Evolutionary conservation across 371 early-diverging fungal genomes (phyloP).

Genomic region (Apophysomyces elegans): DNA sequence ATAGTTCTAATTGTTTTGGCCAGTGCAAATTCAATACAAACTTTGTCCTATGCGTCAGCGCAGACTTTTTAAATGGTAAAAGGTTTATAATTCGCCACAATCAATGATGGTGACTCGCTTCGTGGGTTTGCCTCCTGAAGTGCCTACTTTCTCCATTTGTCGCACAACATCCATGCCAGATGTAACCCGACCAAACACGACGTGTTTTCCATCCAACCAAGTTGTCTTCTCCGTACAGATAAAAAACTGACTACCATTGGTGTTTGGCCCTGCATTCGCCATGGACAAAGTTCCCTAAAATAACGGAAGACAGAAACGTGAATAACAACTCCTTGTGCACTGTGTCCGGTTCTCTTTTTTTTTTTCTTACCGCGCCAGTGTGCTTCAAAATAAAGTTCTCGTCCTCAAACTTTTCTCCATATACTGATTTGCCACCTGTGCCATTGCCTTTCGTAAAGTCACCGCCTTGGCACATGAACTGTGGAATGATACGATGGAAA

Average conservation of each 20-base stretch:
- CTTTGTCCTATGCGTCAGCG: conserved; percentile 15
- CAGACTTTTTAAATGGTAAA: too few species aligned
- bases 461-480: conserved; percentile 99
- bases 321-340: not conserved
- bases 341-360: not conserved
- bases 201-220: conserved; percentile 98
- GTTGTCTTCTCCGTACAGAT: conserved; percentile 60
- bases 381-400: conserved; percentile 97
- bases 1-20: too few species aligned
- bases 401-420: conserved; percentile 91
- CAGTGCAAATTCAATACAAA: too few species aligned
- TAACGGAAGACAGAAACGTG: conserved; percentile 17
- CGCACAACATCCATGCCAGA: conserved; percentile 78
- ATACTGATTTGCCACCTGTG: conserved; percentile 95
- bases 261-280: conserved; percentile 92
- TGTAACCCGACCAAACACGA: conserved; percentile 94
- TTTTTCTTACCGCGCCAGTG: conserved; percentile 71
- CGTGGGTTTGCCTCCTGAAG: conserved; percentile 58
- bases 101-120: conserved; percentile 63
- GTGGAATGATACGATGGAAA: conserved; percentile 90
- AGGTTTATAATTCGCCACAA: conserved; percentile 59
- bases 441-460: conserved; percentile 94
- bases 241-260: conserved; percentile 99
- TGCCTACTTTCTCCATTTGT: conserved; percentile 72
- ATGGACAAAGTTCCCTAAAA: conserved; percentile 70